These are phyloP conservation scores for Sarocladiaceae sp. DNA, from an alignment of 2,329 filamentous ascomycete species.

Conservation along the genomic window DNA sequence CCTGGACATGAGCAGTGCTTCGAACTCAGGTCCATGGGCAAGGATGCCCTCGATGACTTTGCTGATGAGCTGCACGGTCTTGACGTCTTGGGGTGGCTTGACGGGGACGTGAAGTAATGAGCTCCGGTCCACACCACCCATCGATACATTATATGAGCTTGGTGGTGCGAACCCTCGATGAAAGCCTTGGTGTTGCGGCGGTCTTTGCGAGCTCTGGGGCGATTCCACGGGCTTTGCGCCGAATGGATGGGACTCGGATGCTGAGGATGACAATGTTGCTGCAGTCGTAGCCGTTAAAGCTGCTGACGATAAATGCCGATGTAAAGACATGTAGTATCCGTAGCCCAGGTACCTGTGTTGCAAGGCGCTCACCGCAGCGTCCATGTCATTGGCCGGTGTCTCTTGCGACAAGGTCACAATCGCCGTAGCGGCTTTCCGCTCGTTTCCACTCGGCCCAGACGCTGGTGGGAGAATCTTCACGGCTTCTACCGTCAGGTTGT, in stretches of 20 bases:
- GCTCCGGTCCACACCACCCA: constrained; percentile 38
- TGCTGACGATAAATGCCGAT: constrained; percentile 78
- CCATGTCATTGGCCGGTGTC: constrained; percentile 78
- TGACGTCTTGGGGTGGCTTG: constrained; percentile 71
- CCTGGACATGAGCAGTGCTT: constrained; percentile 85
- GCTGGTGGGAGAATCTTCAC: constrained; percentile 64
- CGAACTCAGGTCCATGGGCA: constrained; percentile 79
- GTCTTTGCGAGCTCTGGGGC: constrained; percentile 27
- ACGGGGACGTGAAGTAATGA: constrained; percentile 65
- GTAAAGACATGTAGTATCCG: constrained; percentile 76
- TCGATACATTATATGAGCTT: constrained; percentile 53
- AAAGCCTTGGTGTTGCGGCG: constrained; percentile 37
- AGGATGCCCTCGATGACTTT: constrained; percentile 79
- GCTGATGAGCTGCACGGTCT: constrained; percentile 78
- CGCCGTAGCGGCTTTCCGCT: constrained; percentile 69
- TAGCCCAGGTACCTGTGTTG: constrained; percentile 83
- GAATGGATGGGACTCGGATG: constrained; percentile 61
- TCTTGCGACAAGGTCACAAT: constrained; percentile 79
- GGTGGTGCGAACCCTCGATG: constrained; percentile 72
- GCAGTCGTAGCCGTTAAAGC: constrained; percentile 40
- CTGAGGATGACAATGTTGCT: constrained; percentile 26
- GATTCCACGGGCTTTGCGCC: constrained; percentile 66
- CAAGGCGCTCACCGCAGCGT: constrained; percentile 69
- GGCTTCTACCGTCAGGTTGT: constrained; percentile 62
- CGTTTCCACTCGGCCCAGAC: constrained; percentile 43